Evolutionary conservation across 2,329 filamentous ascomycete genomes (phyloP).

Genomic region (Scedosporium boydii): DNA sequence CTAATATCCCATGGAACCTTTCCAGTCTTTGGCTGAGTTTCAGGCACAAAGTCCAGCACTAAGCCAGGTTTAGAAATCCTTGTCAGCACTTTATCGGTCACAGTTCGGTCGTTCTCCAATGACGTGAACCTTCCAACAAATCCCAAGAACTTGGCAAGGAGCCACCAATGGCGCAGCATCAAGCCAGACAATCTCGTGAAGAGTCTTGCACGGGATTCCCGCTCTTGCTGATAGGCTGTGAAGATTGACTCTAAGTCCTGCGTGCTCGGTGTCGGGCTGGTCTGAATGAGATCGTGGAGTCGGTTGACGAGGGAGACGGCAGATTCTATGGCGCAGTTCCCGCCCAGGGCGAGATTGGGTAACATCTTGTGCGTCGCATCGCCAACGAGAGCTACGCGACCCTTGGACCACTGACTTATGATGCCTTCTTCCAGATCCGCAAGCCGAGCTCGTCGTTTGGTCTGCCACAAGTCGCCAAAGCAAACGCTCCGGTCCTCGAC

Average conservation of each 20-base stretch:
- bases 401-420: slow-evolving; percentile 17
- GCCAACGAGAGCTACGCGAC: slow-evolving; percentile 21
- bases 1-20: not conserved
- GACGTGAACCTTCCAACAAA: not conserved
- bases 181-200: not conserved
- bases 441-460: slow-evolving; percentile 11
- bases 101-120: not conserved
- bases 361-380: slow-evolving; percentile 25
- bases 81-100: not conserved
- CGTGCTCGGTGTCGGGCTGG: not conserved
- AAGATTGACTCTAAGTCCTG: not conserved
- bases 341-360: slow-evolving; percentile 21
- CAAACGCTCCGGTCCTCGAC: not conserved
- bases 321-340: slow-evolving; percentile 23
- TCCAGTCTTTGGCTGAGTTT: not conserved
- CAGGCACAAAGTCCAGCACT: not conserved
- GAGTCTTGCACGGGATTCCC: not conserved
- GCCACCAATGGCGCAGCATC: not conserved
- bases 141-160: not conserved
- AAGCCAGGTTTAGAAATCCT: not conserved
- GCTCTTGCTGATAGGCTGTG: not conserved
- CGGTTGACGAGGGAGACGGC: slow-evolving; percentile 14
- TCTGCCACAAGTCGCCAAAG: slow-evolving; percentile 3
- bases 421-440: slow-evolving; percentile 23
- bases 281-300: not conserved